Evolutionary conservation across 202 grass and related monocot species (phyloP).

Genomic region (Thinopyrum obtusiflorum): DNA sequence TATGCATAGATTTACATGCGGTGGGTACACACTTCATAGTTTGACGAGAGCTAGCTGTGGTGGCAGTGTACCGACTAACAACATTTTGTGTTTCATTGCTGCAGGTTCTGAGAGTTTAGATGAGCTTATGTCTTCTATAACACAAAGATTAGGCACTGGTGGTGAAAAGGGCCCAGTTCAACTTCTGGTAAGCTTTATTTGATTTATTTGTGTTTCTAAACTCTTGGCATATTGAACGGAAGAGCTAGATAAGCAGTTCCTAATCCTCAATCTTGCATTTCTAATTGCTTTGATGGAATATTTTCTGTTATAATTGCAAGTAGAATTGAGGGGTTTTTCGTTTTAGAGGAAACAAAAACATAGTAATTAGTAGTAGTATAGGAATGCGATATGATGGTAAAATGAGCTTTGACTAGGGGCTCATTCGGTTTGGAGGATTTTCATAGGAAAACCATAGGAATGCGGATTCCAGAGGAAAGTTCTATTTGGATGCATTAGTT

Average conservation of each 20-base stretch:
- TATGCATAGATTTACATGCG: slow-evolving; percentile 87
- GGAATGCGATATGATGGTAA: no score
- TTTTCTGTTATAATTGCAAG: slow-evolving; percentile 4
- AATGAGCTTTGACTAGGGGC: no score
- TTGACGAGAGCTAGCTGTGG: neutral
- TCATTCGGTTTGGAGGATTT: no score
- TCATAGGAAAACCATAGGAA: no score
- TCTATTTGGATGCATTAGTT: no score
- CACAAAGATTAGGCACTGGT: slow-evolving; percentile 51
- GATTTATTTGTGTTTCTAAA: neutral
- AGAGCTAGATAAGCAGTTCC: neutral
- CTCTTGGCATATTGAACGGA: neutral
- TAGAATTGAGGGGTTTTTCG: neutral
- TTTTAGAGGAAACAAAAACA: no score
- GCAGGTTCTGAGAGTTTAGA: slow-evolving; percentile 66
- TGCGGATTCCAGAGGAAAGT: no score
- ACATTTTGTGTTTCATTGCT: neutral
- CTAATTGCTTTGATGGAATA: neutral
- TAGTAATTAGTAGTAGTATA: no score
- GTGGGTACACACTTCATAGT: slow-evolving; percentile 47
- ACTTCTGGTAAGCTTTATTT: slow-evolving; percentile 71
- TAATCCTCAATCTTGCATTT: slow-evolving; percentile 6
- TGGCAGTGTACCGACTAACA: slow-evolving; percentile 21
- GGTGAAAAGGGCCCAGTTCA: slow-evolving; percentile 47
- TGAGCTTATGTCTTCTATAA: slow-evolving; percentile 62